Conservation (phyloP, 2,329 filamentous ascomycete genomes). For the Claviceps arundinis region DNA sequence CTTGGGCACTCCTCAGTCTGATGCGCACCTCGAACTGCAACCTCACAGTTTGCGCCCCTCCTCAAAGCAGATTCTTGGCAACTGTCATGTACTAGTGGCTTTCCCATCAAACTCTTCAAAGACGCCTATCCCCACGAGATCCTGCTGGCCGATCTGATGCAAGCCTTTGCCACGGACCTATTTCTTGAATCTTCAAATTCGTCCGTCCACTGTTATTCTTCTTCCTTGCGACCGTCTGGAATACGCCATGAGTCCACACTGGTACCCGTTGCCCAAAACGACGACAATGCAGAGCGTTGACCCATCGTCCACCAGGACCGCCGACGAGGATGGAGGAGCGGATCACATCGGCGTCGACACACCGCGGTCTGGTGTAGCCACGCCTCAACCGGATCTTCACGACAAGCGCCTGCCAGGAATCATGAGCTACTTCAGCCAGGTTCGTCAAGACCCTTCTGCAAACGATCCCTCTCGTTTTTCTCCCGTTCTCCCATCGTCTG, state of each 20-base stretch:
- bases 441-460: constrained; percentile 74
- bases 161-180: neutral
- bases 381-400: constrained; percentile 81
- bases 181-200: neutral
- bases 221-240: neutral
- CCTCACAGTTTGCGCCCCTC: constrained; percentile 4
- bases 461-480: constrained; percentile 19
- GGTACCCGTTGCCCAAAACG: constrained; percentile 12
- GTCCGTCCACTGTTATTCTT: neutral
- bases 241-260: neutral
- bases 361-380: constrained; percentile 81
- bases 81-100: constrained; percentile 28
- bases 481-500: constrained; percentile 27
- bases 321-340: constrained; percentile 56
- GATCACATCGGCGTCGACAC: constrained; percentile 76
- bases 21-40: constrained; percentile 11
- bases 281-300: constrained; percentile 36
- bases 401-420: constrained; percentile 95
- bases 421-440: constrained; percentile 97
- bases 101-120: constrained; percentile 13
- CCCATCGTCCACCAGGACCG: constrained; percentile 37
- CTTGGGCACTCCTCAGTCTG: constrained; percentile 10
- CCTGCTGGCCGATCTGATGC: neutral
- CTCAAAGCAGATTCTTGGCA: constrained; percentile 16
- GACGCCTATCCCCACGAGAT: constrained; percentile 14